Conservation (phyloP, 306 rosid species). For the Sesbania bispinosa region DNA sequence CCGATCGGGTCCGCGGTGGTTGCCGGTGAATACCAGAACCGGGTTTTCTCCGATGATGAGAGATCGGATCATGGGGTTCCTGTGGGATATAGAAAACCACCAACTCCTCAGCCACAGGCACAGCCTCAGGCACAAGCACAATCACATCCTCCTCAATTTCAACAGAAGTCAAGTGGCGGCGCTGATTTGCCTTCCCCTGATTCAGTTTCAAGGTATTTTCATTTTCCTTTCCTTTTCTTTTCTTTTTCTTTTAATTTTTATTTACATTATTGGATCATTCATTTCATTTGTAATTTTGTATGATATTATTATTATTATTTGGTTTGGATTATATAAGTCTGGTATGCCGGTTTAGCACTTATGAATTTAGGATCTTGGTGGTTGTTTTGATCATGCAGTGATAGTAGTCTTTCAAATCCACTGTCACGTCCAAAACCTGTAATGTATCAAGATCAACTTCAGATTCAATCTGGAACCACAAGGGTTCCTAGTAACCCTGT, state of each 20-base stretch:
- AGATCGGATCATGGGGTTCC: slow-evolving; percentile 84
- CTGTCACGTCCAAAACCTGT: slow-evolving; percentile 59
- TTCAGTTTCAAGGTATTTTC: slow-evolving; percentile 81
- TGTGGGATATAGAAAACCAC: slow-evolving; percentile 50
- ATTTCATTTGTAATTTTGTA: too few species aligned
- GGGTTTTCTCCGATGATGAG: slow-evolving; percentile 79
- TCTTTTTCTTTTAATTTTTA: background rate
- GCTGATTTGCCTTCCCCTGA: slow-evolving; percentile 83
- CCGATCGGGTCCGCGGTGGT: slow-evolving; percentile 36
- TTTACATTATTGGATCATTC: background rate
- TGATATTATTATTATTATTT: background rate
- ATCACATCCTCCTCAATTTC: slow-evolving; percentile 48
- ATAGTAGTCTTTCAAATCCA: slow-evolving; percentile 64
- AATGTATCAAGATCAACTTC: slow-evolving; percentile 80
- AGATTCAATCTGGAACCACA: slow-evolving; percentile 49
- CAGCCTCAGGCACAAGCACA: slow-evolving; percentile 43
- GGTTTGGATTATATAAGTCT: background rate
- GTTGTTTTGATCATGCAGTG: slow-evolving; percentile 57
- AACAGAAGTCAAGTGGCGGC: slow-evolving; percentile 59
- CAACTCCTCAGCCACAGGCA: slow-evolving; percentile 29
- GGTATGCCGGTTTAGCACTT: slow-evolving; percentile 7
- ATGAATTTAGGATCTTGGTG: slow-evolving; percentile 33
- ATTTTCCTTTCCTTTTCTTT: background rate
- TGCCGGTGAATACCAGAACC: slow-evolving; percentile 50
- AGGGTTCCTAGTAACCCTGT: slow-evolving; percentile 56